A percentile compares a stretch with the other conserved stretches of the same genome.
phyloP scores from a whole-genome alignment of 257 asterid species.

The Nicotiana noctiflora region DNA sequence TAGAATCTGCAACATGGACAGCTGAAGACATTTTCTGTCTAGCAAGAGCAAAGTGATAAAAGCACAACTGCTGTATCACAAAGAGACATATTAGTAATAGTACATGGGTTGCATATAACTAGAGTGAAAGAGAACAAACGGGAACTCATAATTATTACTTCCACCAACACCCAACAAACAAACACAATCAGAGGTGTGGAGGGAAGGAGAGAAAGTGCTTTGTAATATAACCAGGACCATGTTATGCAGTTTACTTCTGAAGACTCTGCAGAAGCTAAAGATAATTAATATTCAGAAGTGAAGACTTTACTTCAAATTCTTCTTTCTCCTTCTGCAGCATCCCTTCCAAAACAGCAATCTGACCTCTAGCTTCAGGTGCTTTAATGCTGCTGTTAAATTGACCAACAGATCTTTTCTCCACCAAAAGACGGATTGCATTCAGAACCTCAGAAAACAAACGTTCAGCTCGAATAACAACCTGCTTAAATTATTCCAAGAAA shows the following conservation, averaged over 20 bases:
- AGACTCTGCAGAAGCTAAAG: not conserved
- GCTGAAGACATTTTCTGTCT: not conserved
- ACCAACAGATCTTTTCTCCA: conserved; percentile 36
- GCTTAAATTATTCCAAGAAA: conserved; percentile 20
- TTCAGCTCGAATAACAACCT: conserved; percentile 75
- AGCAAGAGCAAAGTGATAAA: not conserved
- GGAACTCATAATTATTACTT: not conserved
- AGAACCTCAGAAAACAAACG: conserved; percentile 80
- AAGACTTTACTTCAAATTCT: conserved; percentile 61
- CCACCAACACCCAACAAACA: not conserved
- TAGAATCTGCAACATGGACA: conserved; percentile 4
- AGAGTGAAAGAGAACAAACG: not conserved
- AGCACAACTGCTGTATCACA: not conserved
- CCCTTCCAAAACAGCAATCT: conserved; percentile 52
- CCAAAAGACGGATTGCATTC: conserved; percentile 49
- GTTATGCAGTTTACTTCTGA: not conserved
- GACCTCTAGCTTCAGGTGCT: conserved; percentile 47
- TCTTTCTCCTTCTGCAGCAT: conserved; percentile 73
- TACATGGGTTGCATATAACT: not conserved
- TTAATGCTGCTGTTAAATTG: conserved; percentile 21
- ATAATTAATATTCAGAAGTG: not conserved
- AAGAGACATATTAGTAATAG: not conserved
- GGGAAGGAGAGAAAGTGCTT: not conserved
- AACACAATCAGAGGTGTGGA: not conserved
- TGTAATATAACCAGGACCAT: conserved; percentile 1